Evolutionary conservation across 805 yeast genomes (phyloP).

Genomic region (Ogataea haglerorum): DNA sequence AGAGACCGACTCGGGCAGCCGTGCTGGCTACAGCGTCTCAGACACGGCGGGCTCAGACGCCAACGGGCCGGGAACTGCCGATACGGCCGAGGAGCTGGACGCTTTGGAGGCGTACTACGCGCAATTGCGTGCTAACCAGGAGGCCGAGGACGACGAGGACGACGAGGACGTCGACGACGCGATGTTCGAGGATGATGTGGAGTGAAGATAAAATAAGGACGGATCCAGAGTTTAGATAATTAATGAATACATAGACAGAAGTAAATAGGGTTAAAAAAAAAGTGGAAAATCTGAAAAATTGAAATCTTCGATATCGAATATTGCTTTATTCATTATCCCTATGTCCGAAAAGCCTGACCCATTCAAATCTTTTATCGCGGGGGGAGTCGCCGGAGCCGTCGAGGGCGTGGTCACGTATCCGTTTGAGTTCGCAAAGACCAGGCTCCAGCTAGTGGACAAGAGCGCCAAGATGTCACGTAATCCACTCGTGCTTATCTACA

Average conservation of each 20-base stretch:
- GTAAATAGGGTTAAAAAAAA: neutral
- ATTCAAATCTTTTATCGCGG: conserved; percentile 81
- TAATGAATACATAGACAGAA: conserved; percentile 1
- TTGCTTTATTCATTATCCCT: neutral
- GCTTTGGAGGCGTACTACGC: conserved; percentile 76
- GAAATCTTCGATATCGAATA: neutral
- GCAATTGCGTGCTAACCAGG: conserved; percentile 67
- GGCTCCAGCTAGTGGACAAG: conserved; percentile 78
- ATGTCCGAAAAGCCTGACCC: conserved; percentile 53
- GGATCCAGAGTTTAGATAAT: neutral
- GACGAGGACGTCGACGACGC: conserved; percentile 34
- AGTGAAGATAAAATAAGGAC: neutral
- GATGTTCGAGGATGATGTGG: conserved; percentile 15
- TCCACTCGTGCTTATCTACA: conserved; percentile 77
- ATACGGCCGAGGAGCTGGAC: conserved; percentile 66
- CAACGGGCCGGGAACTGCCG: conserved; percentile 30
- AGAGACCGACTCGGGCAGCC: conserved; percentile 2
- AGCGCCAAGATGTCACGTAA: conserved; percentile 66
- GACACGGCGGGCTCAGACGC: conserved; percentile 12
- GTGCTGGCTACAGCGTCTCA: conserved; percentile 4
- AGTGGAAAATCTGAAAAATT: neutral
- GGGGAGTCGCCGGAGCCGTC: conserved; percentile 95
- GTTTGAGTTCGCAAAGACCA: conserved; percentile 93
- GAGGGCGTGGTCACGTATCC: conserved; percentile 94
- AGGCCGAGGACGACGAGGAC: conserved; percentile 50